Base-by-base conservation (phyloP, 202 grass and related monocot genomes). In the Alloteropsis angusta region DNA sequence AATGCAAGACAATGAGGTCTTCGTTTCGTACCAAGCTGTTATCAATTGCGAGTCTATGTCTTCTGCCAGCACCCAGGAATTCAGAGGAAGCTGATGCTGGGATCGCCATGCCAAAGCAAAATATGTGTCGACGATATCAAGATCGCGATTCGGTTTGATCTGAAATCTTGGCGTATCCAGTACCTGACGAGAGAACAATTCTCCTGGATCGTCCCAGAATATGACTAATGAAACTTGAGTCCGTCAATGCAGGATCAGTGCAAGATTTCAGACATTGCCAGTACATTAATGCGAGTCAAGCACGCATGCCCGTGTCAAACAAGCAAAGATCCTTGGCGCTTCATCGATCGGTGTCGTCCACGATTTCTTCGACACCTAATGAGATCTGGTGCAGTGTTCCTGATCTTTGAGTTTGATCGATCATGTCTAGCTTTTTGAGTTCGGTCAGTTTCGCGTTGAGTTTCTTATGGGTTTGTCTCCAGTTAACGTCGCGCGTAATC, bases 251-350 rank as follows among this genome's bases (percentile, higher is more conserved):
- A 75, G 60, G 50, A 80, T 80, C 26, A 2, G 25, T 16, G 42
- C n/a, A 52, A 57, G 36, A 84, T 75, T 30, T 30, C 28, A 30
- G 28, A 16, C 62, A 64, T 43, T 13, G 54, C 16, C 10, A 30
- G 75, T 66, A 39, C 68, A 73, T 65, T 53, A 17, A n/a, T 52
- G 67, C 18, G 16, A 39, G 66, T 23, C 56, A 67, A 68, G 54
- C 30, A 68, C 65, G 54, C 30, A 68, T 58, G 75, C 6, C 68
- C 36, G 35, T 68, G 85, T 83, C 68, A 83, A 83, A 83, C 41
- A 52, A 68, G 23, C 18, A 66, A 66, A 30, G 59, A 30, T 7
- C 42, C 5, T 54, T 23, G 8, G 16, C 57, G 72, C 15, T 36
- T 57, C 48, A 14, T 49, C 66, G 4, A 56, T 65, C 38, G 48